Evolutionary conservation across 2,329 filamentous ascomycete species (phyloP), one percentile per base, ranked within the genome.

Genomic region (Pseudopyrenochaeta lycopersici): DNA sequence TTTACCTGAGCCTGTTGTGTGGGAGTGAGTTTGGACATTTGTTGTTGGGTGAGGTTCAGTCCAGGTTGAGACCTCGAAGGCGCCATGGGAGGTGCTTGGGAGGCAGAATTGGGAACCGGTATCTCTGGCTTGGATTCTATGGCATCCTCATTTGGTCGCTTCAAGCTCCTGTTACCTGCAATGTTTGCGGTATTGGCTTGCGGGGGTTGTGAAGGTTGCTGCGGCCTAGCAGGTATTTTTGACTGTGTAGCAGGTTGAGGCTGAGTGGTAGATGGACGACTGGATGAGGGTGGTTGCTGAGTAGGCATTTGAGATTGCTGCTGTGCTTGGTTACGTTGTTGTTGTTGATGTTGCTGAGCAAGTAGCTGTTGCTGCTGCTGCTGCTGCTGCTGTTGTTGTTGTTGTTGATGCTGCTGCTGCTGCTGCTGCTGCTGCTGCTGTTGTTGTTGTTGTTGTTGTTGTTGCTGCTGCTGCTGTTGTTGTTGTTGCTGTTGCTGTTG

Each of bases 71-170:
- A 71, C 40, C 62, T 65, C 3, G 72, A 67, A 5, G 68, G 64
- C 14, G 70, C 66, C 73, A 75, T 76, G 17, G 67, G 55, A 12
- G 70, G 66, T 12, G 76, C 72, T 58, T 76, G 76, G 11, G 75
- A 67, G 20, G 68, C 63, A 27, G 54, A 52, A 52, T 66, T 39
- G 20, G 36, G 45, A 17, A 56, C 38, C 40, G 61, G 32, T 36
- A 54, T 48, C 52, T 77, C 50, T 54, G 68, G 41, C 44, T 67
- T 76, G 10, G 67, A 68, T 46, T 81, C 78, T 18, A 71, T 57
- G 12, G 75, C 66, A 58, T 81, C 79, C 18, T 80, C 78, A 46
- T 72, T 77, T 9, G 73, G 69, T 31, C 75, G 68, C 62, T 77
- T 77, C 15, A 70, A 53, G 18, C 68, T 66, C 56, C 73, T 67